phyloP scores from a whole-genome alignment of 371 early-diverging fungal genomes.

The Coemansia sp. region DNA sequence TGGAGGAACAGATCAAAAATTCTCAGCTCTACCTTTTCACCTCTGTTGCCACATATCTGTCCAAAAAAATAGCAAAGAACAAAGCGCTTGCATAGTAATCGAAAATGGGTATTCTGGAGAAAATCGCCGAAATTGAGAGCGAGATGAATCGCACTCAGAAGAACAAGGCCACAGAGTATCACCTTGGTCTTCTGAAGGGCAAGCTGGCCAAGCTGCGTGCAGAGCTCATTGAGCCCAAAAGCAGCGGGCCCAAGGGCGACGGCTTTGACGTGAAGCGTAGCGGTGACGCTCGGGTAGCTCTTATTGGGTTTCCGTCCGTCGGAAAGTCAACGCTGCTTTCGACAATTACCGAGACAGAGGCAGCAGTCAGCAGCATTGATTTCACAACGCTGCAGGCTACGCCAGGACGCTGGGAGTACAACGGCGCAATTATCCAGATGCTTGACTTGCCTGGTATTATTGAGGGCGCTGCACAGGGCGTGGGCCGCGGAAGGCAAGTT shows the following conservation, averaged over 20 bases:
- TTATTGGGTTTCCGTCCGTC: constrained; percentile 99
- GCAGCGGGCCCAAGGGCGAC: constrained; percentile 89
- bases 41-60: not conserved
- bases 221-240: constrained; percentile 87
- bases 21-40: not conserved
- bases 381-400: constrained; percentile 99
- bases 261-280: constrained; percentile 98
- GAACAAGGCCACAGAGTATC: constrained; percentile 95
- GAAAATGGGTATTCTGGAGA: constrained; percentile 89
- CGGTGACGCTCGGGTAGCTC: constrained; percentile 97
- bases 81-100: not conserved
- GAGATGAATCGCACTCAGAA: constrained; percentile 90
- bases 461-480: constrained; percentile 97
- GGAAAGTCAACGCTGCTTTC: constrained; percentile 98
- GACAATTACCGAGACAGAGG: constrained; percentile 93
- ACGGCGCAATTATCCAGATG: constrained; percentile 97
- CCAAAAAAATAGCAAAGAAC: not conserved
- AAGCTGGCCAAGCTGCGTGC: constrained; percentile 94
- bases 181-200: constrained; percentile 95
- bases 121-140: constrained; percentile 82
- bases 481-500: constrained; percentile 96
- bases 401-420: constrained; percentile 97
- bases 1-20: not conserved
- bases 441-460: constrained; percentile 97
- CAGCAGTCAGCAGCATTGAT: constrained; percentile 94